phyloP scores from a whole-genome alignment of 129 eudicot species.

The Chrysanthemum makinoi region DNA sequence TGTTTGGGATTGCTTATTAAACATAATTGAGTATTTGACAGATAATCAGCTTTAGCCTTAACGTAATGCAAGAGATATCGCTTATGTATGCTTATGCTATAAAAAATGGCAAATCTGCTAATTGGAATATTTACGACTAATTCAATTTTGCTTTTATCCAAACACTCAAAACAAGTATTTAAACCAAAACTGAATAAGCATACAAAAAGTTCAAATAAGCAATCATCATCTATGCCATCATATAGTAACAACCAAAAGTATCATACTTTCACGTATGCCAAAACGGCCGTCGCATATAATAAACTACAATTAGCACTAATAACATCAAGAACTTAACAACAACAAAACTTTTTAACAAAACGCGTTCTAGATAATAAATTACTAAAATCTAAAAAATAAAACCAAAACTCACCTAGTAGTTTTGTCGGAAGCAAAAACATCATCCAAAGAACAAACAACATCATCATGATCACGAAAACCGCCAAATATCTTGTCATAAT shows the following conservation, averaged over 20 bases:
- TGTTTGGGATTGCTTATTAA: no score
- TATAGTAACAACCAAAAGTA: not conserved
- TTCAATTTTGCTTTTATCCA: no score
- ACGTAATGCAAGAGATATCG: no score
- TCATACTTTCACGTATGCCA: slow-evolving; percentile 13
- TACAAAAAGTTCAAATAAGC: not conserved
- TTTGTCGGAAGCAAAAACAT: slow-evolving; percentile 27
- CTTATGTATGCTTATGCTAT: no score
- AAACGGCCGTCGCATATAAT: slow-evolving; percentile 29
- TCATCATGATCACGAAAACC: slow-evolving; percentile 45
- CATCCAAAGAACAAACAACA: slow-evolving; percentile 41
- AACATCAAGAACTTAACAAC: slow-evolving; percentile 23
- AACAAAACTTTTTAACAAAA: slow-evolving; percentile 4
- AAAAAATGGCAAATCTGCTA: no score
- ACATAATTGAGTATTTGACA: no score
- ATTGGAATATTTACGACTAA: no score
- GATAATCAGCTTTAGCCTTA: no score
- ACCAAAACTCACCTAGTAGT: not conserved
- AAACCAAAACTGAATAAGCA: not conserved
- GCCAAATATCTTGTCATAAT: slow-evolving; percentile 69
- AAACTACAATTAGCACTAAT: slow-evolving; percentile 10
- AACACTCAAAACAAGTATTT: no score
- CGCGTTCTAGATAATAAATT: not conserved
- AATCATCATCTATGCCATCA: not conserved
- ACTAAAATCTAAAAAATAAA: not conserved